Conservation (phyloP, 163 green algal genomes). For the Chloroidium sp. region DNA sequence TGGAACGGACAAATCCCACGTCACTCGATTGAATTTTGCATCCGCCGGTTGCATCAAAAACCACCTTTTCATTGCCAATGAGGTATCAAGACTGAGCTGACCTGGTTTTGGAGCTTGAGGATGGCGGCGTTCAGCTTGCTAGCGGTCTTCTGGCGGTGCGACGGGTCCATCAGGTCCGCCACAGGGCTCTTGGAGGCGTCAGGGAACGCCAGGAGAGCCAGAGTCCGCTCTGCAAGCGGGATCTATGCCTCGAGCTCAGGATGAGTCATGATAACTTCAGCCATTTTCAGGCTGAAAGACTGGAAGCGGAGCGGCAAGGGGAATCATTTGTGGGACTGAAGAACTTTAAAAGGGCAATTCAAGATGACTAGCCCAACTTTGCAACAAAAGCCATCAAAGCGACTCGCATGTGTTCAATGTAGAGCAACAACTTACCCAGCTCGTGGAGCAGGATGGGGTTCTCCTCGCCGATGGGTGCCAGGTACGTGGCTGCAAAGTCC, state of each 20-base stretch:
- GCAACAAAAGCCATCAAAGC: no score
- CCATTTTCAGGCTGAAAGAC: not conserved
- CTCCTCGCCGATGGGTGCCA: conserved; percentile 86
- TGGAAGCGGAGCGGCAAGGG: not conserved
- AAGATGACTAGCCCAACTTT: no score
- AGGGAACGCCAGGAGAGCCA: conserved; percentile 89
- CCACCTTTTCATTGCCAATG: no score
- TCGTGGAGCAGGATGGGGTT: conserved; percentile 72
- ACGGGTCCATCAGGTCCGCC: conserved; percentile 72
- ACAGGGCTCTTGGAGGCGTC: conserved; percentile 63
- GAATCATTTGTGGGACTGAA: not conserved
- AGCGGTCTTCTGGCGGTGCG: conserved; percentile 85
- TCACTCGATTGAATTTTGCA: no score
- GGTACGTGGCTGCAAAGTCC: conserved; percentile 78
- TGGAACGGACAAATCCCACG: no score
- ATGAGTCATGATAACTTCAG: no score
- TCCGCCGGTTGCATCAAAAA: no score
- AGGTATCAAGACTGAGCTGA: conserved; percentile 5
- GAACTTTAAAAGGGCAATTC: no score
- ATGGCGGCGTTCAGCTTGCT: conserved; percentile 92
- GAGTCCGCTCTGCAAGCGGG: conserved; percentile 69
- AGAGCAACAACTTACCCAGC: conserved; percentile 41
- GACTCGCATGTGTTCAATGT: no score
- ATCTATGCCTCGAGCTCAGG: no score
- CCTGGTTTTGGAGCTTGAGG: conserved; percentile 59